These are phyloP conservation scores for Stagonosporopsis rhizophila DNA, from an alignment of 2,329 filamentous ascomycete species.

Conservation along the genomic window DNA sequence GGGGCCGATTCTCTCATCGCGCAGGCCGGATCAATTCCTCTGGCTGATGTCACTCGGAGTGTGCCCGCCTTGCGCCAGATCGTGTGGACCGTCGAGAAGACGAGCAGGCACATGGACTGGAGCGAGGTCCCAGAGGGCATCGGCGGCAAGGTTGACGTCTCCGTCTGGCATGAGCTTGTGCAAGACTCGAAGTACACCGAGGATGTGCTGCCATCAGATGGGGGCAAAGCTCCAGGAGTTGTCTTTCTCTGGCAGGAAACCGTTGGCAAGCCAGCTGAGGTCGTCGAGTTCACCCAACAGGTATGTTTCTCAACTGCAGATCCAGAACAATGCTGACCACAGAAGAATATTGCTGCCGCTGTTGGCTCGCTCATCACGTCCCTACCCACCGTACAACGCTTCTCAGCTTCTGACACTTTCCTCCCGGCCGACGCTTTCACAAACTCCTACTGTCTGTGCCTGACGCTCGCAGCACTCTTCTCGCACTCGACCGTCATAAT, in stretches of 20 bases:
- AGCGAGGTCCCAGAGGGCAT: constrained; percentile 82
- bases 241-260: constrained; percentile 71
- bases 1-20: constrained; percentile 84
- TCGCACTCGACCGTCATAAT: constrained; percentile 85
- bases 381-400: constrained; percentile 75
- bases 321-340: constrained; percentile 15
- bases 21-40: constrained; percentile 83
- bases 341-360: constrained; percentile 84
- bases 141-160: constrained; percentile 76
- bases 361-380: constrained; percentile 79
- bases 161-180: constrained; percentile 92
- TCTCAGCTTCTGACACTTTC: constrained; percentile 79
- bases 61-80: constrained; percentile 76
- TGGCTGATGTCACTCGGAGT: constrained; percentile 72
- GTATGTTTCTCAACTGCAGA: constrained; percentile 45
- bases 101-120: constrained; percentile 94
- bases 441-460: constrained; percentile 77
- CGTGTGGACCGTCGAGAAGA: constrained; percentile 91
- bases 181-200: constrained; percentile 65
- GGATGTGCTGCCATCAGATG: constrained; percentile 69
- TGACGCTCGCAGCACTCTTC: constrained; percentile 83
- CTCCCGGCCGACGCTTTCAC: constrained; percentile 83
- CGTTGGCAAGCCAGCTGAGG: constrained; percentile 61
- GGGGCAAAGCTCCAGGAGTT: constrained; percentile 59
- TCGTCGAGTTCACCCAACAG: constrained; percentile 80